Conservation (phyloP, 495 filamentous ascomycete genomes). For the Xylaria nigripes region DNA sequence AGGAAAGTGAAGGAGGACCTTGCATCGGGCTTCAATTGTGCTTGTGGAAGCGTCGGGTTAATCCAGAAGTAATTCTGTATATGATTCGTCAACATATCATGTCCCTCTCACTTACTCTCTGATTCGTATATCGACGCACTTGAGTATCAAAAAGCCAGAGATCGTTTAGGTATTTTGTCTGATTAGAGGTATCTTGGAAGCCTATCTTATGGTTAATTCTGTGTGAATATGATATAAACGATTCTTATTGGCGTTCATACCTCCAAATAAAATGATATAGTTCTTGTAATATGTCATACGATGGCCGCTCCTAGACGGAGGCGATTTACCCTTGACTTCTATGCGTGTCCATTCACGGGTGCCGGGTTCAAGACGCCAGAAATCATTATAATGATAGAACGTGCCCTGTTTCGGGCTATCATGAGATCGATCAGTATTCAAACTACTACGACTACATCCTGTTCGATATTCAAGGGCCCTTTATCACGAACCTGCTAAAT, state of each 20-base stretch:
- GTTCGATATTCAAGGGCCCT: constrained; percentile 35
- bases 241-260: constrained; percentile 16
- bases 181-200: constrained; percentile 91
- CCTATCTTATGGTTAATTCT: constrained; percentile 71
- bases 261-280: constrained; percentile 35
- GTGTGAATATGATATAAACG: constrained; percentile 6
- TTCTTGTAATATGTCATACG: constrained; percentile 89
- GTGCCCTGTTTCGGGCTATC: constrained; percentile 82
- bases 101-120: constrained; percentile 32
- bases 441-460: constrained; percentile 37
- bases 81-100: constrained; percentile 36
- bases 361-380: constrained; percentile 81
- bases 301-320: constrained; percentile 86
- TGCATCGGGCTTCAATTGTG: constrained; percentile 78
- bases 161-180: constrained; percentile 80
- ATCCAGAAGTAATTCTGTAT: constrained; percentile 64
- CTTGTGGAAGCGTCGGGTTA: constrained; percentile 58
- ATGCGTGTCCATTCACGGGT: constrained; percentile 83
- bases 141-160: constrained; percentile 55
- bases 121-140: constrained; percentile 1
- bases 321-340: constrained; percentile 78
- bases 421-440: background rate
- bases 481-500: constrained; percentile 33
- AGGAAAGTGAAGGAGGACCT: constrained; percentile 84
- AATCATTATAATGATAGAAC: constrained; percentile 98